phyloP scores from a whole-genome alignment of 129 eudicot genomes.

The Ambrosia trifida region DNA sequence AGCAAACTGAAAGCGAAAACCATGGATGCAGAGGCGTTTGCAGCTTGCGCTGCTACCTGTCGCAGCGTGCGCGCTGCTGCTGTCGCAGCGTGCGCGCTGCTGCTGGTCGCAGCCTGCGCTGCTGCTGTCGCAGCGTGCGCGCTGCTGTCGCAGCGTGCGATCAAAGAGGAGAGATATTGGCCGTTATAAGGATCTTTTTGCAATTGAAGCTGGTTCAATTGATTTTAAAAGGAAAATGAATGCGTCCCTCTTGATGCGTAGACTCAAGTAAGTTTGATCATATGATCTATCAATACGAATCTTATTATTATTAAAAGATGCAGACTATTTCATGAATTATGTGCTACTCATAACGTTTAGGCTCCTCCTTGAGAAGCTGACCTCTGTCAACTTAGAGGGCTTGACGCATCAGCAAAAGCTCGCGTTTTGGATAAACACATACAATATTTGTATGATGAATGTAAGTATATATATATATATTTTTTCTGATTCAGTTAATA shows the following conservation, averaged over 20 bases:
- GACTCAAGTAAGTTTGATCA: slow-evolving; percentile 65
- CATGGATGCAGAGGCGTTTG: slow-evolving; percentile 48
- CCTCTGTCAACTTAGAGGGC: slow-evolving; percentile 61
- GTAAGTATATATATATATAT: slow-evolving; percentile 40
- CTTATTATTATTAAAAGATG: slow-evolving; percentile 2
- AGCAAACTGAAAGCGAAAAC: slow-evolving; percentile 63
- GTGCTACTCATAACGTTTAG: slow-evolving; percentile 40
- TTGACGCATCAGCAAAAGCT: slow-evolving; percentile 86
- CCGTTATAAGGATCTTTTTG: slow-evolving; percentile 49
- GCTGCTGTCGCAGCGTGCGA: no score
- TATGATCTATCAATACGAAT: background rate
- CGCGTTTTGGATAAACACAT: slow-evolving; percentile 89
- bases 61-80: no score
- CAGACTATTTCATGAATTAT: background rate
- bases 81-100: no score
- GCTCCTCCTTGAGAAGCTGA: slow-evolving; percentile 74
- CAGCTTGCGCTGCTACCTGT: no score
- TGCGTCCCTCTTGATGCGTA: slow-evolving; percentile 67
- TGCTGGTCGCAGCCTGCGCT: no score
- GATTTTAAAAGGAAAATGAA: slow-evolving; percentile 62
- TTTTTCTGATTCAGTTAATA: background rate
- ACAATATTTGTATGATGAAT: slow-evolving; percentile 90
- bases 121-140: no score
- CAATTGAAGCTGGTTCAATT: slow-evolving; percentile 65
- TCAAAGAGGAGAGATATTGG: slow-evolving; percentile 70